Conservation (phyloP, 345 rosid genomes). For the Angophora floribunda region DNA sequence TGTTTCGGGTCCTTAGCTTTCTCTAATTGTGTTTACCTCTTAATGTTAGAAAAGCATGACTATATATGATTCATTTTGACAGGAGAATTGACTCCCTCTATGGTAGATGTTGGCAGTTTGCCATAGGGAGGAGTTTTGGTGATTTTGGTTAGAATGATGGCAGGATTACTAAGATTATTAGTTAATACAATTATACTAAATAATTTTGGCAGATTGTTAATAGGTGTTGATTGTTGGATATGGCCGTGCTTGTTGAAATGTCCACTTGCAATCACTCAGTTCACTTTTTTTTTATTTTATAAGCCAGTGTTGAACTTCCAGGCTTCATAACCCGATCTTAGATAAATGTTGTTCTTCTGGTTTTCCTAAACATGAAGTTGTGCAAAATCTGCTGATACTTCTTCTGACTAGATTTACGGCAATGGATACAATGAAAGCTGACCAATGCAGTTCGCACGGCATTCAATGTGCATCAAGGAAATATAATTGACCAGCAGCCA, state of each 20-base stretch:
- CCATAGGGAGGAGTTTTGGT: neutral
- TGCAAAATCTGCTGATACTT: neutral
- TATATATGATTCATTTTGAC: neutral
- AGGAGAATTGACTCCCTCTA: neutral
- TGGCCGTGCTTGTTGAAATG: neutral
- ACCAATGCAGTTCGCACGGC: neutral
- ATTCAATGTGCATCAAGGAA: neutral
- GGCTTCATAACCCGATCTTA: neutral
- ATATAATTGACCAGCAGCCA: neutral
- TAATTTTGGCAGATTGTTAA: neutral
- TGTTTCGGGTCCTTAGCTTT: neutral
- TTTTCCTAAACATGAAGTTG: neutral
- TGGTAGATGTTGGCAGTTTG: neutral
- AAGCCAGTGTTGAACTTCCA: neutral
- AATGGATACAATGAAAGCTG: neutral
- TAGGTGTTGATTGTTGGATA: neutral
- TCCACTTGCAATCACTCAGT: neutral
- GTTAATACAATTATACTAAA: neutral
- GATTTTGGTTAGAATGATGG: neutral
- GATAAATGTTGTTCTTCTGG: neutral
- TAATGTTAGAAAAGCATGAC: neutral
- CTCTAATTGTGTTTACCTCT: neutral
- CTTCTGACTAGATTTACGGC: neutral
- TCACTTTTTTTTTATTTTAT: neutral
- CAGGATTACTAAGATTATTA: neutral